Percentiles rank a stretch among this genome's conserved stretches.
phyloP scores from a whole-genome alignment of 2,329 filamentous ascomycete species.

The Capronia epimyces region DNA sequence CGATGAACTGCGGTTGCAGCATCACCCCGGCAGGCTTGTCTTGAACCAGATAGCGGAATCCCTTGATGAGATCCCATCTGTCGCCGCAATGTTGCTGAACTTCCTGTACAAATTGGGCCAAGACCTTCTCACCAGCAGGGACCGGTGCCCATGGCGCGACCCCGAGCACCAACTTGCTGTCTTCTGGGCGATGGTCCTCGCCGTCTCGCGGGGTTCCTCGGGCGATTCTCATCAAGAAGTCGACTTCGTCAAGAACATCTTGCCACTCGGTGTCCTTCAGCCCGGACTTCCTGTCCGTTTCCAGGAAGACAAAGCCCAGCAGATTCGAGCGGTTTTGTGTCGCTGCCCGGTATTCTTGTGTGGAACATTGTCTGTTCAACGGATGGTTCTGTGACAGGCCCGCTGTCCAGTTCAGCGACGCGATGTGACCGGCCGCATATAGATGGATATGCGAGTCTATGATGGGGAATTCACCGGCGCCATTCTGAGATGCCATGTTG shows the following conservation, averaged over 20 bases:
- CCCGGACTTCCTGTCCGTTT: conserved; percentile 69
- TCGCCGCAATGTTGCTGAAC: conserved; percentile 58
- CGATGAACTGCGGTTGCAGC: conserved; percentile 59
- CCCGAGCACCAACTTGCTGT: conserved; percentile 57
- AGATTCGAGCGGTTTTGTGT: conserved; percentile 39
- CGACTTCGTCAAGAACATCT: conserved; percentile 65
- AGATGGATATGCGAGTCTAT: conserved; percentile 92
- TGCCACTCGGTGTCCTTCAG: conserved; percentile 56
- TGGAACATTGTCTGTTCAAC: conserved; percentile 59
- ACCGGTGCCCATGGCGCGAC: conserved; percentile 85
- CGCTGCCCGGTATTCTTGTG: conserved; percentile 57
- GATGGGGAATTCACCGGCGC: conserved; percentile 40
- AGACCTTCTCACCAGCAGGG: conserved; percentile 53
- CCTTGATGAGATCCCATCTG: conserved; percentile 57
- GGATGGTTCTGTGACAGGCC: conserved; percentile 52
- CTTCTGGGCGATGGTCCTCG: conserved; percentile 53
- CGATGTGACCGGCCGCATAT: conserved; percentile 63
- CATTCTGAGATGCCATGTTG: conserved; percentile 6
- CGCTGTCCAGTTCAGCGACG: conserved; percentile 60
- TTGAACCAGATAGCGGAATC: conserved; percentile 79
- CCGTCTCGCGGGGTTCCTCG: conserved; percentile 53
- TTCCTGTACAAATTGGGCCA: conserved; percentile 60
- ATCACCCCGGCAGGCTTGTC: conserved; percentile 64
- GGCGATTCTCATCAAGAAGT: conserved; percentile 61
- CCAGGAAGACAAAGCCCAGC: conserved; percentile 73